These are phyloP conservation scores for Rheum nobile DNA, from an alignment of 148 eudicot species.

Conservation along the genomic window DNA sequence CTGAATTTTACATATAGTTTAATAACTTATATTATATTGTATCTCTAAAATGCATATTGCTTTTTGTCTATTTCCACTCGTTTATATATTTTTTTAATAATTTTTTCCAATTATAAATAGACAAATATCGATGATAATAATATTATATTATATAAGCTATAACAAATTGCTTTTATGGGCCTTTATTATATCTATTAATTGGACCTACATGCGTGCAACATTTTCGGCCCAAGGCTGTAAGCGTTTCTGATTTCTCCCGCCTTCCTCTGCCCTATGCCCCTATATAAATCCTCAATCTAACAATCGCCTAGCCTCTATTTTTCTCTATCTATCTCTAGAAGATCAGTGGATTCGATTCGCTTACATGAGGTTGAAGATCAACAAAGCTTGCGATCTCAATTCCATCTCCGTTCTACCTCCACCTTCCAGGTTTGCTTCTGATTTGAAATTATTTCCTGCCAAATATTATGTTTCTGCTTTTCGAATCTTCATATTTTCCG, in stretches of 20 bases:
- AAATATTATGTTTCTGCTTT: neutral
- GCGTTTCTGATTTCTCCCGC: slow-evolving; percentile 7
- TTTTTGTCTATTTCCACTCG: no score
- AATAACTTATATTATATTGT: no score
- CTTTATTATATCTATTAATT: neutral
- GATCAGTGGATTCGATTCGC: neutral
- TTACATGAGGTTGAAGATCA: slow-evolving; percentile 78
- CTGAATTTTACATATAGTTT: no score
- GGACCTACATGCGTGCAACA: neutral
- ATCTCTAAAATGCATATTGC: no score
- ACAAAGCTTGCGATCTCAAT: slow-evolving; percentile 89
- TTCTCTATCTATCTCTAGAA: neutral
- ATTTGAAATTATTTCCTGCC: neutral
- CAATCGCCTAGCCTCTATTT: neutral
- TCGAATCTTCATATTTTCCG: neutral
- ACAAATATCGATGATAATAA: no score
- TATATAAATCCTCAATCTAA: neutral
- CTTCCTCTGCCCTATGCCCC: neutral
- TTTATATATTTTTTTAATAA: no score
- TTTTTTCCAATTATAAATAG: no score
- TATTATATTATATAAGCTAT: neutral
- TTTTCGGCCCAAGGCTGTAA: neutral
- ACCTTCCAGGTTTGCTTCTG: slow-evolving; percentile 42
- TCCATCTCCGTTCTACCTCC: slow-evolving; percentile 95
- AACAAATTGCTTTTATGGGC: neutral